These are phyloP conservation scores for Exophiala dermatitidis DNA, from an alignment of 2,329 filamentous ascomycete species.

Conservation along the genomic window DNA sequence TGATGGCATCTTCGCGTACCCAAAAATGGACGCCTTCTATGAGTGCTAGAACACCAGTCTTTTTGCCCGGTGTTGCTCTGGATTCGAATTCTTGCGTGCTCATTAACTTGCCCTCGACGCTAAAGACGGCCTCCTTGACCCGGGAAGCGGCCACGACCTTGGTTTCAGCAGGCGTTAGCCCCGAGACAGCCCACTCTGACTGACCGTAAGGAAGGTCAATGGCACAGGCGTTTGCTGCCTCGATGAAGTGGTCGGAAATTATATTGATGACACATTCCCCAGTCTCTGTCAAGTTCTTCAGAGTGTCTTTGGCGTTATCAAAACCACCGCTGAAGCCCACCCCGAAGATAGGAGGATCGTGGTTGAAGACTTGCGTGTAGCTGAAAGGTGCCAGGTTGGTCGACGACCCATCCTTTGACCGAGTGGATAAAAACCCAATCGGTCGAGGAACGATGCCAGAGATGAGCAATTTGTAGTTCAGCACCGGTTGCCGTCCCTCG, in stretches of 20 bases:
- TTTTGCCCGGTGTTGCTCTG: conserved; percentile 61
- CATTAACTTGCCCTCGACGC: conserved; percentile 72
- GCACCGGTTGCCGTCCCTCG: conserved; percentile 56
- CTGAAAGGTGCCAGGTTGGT: conserved; percentile 81
- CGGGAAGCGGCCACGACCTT: conserved; percentile 61
- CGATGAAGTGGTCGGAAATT: conserved; percentile 73
- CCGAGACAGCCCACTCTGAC: conserved; percentile 72
- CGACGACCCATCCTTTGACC: conserved; percentile 53
- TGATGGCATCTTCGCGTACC: conserved; percentile 80
- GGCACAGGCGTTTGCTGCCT: conserved; percentile 76
- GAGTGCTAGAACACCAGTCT: conserved; percentile 65
- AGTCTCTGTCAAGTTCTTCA: conserved; percentile 64
- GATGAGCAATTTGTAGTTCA: conserved; percentile 92
- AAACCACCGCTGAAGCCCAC: conserved; percentile 53
- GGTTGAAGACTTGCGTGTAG: conserved; percentile 75
- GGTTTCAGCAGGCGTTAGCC: conserved; percentile 63
- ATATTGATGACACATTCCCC: conserved; percentile 81
- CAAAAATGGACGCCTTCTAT: conserved; percentile 83
- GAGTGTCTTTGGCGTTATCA: conserved; percentile 65
- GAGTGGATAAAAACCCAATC: conserved; percentile 58
- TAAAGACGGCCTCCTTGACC: conserved; percentile 75
- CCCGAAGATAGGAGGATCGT: conserved; percentile 80
- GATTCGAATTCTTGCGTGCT: conserved; percentile 71
- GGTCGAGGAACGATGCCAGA: conserved; percentile 75
- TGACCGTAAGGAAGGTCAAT: conserved; percentile 71